Evolutionary conservation across 163 green algal species (phyloP).

Genomic region (Coccomyxa subellipsoidea): DNA sequence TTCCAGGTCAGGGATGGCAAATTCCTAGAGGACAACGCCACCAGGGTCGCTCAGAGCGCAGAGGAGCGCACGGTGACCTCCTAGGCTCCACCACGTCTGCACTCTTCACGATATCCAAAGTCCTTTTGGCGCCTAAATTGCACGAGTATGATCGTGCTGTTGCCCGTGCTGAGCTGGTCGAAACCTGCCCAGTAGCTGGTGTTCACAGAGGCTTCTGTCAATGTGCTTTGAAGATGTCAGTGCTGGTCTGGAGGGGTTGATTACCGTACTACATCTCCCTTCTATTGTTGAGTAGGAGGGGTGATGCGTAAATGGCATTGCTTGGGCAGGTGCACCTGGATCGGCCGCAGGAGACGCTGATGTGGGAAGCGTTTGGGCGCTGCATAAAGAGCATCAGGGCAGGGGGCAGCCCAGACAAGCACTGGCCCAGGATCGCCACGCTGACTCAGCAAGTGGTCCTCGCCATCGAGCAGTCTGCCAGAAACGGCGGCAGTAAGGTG

Average conservation of each 20-base stretch:
- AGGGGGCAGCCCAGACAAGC: constrained; percentile 18
- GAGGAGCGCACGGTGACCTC: neutral
- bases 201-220: no score
- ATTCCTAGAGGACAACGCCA: neutral
- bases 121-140: no score
- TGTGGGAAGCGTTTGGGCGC: constrained; percentile 46
- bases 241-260: no score
- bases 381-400: constrained; percentile 11
- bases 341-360: constrained; percentile 38
- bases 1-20: neutral
- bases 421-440: constrained; percentile 27
- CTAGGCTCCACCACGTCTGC: no score
- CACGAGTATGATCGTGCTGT: no score
- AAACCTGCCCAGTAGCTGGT: no score
- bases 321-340: constrained; percentile 12
- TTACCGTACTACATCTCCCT: no score
- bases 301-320: neutral
- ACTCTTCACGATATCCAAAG: no score
- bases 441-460: constrained; percentile 26
- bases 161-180: no score
- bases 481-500: neutral
- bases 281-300: no score
- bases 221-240: no score
- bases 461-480: constrained; percentile 9
- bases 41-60: neutral